Evolutionary conservation across 208 protist species (phyloP), one percentile per base, ranked within the genome.

Genomic region (Acanthamoeba polyphaga): DNA sequence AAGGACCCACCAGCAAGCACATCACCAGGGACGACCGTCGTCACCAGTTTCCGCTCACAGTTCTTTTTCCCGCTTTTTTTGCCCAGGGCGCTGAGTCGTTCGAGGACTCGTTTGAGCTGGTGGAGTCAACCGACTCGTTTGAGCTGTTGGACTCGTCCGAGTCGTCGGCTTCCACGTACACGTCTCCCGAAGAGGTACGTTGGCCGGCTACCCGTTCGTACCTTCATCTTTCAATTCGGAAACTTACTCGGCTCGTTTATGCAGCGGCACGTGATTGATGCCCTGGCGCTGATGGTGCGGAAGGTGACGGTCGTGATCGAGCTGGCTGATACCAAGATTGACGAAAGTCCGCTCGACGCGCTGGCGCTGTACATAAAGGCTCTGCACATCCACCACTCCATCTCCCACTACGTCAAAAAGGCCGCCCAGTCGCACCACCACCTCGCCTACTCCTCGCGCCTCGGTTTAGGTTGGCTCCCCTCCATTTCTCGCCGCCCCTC

Each of bases 301-400:
- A 68, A 34, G 43, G 29, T 24, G 4, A 12, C 85, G 8, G 27
- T 55, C 19, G 64, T 92, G 32, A 49, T 32, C 53, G 85, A 92
- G 34, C 60, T 92, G 32, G 85, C 85, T 9, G 85, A 92, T 24
- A 17, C 64, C 24, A 92, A 74, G 64, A 60, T 92, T 3, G 60
- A 53, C 22, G 22, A 15, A 34, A 92, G 38, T 34, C 85, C 85
- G 7, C 32, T 68, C 46, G 85, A 92, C 12, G 85, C 85, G 9
- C 38, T 92, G 55, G 85, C 85, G 85, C 51, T 92, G 85, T 92
- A 92, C 85, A 74, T 92, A 74, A 92, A 92, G 51, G 85, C 60
- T 24, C 43, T 92, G 53, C 64, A 92, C 38, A 55, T 53, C 64
- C 55, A 76, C 27, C 53, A 92, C 22, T 12, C 55, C 9, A 29